phyloP scores from a whole-genome alignment of 192 early-diverging fungal species.

The Mortierella antarctica region DNA sequence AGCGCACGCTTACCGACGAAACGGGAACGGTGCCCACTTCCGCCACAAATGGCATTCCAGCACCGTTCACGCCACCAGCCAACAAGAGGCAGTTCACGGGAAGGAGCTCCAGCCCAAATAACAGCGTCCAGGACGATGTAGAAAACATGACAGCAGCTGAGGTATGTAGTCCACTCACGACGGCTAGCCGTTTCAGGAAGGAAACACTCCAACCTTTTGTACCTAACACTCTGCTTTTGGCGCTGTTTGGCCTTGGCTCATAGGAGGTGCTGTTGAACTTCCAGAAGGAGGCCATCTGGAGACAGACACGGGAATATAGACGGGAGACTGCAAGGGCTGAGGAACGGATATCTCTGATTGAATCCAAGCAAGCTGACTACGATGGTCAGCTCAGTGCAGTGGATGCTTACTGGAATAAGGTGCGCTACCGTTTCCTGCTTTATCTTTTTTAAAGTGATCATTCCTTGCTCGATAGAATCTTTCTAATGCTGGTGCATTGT shows the following conservation, averaged over 20 bases:
- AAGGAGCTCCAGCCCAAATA: conserved; percentile 21
- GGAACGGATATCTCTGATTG: conserved; percentile 53
- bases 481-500: background rate
- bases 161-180: background rate
- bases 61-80: conserved; percentile 16
- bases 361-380: conserved; percentile 59
- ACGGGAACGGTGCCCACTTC: conserved; percentile 1
- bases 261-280: conserved; percentile 54
- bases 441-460: background rate
- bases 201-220: background rate
- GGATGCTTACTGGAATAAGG: conserved; percentile 62
- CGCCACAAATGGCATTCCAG: conserved; percentile 9
- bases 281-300: conserved; percentile 76
- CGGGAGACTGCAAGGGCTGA: conserved; percentile 61
- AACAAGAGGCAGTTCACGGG: conserved; percentile 35
- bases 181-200: background rate
- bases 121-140: conserved; percentile 12
- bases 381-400: conserved; percentile 54
- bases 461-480: background rate
- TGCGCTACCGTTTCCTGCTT: background rate
- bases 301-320: conserved; percentile 75
- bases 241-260: background rate
- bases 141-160: conserved; percentile 42
- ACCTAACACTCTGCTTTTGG: background rate
- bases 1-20: conserved; percentile 36